Conservation (phyloP, 208 protist genomes). For the Phytomonas sp. region DNA sequence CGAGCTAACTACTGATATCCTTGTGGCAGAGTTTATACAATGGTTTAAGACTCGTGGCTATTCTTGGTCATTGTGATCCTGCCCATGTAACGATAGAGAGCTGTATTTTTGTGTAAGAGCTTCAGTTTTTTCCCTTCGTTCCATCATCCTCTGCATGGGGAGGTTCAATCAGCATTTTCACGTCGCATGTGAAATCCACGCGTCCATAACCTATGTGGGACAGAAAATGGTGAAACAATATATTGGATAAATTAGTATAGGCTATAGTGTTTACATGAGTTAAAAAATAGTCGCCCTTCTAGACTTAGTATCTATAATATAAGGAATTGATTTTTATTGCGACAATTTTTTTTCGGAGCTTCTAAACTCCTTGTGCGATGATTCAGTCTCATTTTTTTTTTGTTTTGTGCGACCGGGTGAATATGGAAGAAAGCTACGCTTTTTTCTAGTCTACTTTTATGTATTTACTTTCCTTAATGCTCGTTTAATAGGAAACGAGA, state of each 20-base stretch:
- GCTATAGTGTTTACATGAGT: too few species aligned
- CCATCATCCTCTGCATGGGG: neutral
- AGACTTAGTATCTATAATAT: neutral
- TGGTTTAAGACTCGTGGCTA: neutral
- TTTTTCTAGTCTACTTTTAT: slow-evolving; percentile 11
- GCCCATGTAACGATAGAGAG: neutral
- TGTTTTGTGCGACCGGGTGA: neutral
- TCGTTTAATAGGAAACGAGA: neutral
- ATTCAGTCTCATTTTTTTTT: neutral
- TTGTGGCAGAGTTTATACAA: neutral
- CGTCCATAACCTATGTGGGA: too few species aligned
- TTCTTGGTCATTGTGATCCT: neutral
- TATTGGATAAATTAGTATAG: too few species aligned
- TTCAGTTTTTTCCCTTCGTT: neutral
- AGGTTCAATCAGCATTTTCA: too few species aligned
- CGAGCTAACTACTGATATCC: neutral
- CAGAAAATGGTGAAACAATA: too few species aligned
- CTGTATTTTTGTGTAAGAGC: neutral
- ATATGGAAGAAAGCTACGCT: neutral
- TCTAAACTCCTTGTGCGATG: neutral
- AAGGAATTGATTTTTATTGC: neutral
- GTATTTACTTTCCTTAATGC: neutral
- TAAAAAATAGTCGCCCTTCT: neutral
- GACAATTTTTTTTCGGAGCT: neutral
- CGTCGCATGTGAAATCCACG: too few species aligned